Percentiles rank a stretch among this genome's conserved stretches.
These are phyloP conservation scores for Aspergillus neoniger DNA, from an alignment of 2,329 filamentous ascomycete genomes.

Conservation along the genomic window DNA sequence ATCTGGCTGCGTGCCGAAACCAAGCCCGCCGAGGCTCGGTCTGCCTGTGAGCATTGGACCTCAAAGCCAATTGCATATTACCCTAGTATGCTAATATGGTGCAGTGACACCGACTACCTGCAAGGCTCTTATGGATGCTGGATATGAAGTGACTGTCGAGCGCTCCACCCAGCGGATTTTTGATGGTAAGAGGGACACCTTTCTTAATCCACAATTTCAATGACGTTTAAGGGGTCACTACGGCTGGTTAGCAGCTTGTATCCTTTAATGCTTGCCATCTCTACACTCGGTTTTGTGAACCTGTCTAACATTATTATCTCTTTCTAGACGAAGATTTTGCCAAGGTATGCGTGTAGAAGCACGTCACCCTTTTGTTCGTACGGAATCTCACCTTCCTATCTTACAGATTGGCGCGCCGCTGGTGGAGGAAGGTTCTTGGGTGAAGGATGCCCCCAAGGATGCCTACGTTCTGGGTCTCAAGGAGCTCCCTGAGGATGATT, in stretches of 20 bases:
- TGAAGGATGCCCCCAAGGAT: conserved; percentile 63
- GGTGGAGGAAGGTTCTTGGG: conserved; percentile 68
- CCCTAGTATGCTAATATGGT: background rate
- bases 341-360: conserved; percentile 29
- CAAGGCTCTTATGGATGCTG: conserved; percentile 66
- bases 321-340: conserved; percentile 38
- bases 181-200: conserved; percentile 35
- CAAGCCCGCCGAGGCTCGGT: conserved; percentile 60
- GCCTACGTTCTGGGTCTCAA: conserved; percentile 76
- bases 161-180: conserved; percentile 66
- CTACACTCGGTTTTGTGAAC: background rate
- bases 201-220: no score
- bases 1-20: conserved; percentile 62
- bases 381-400: background rate
- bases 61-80: conserved; percentile 13
- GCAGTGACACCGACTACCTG: conserved; percentile 54
- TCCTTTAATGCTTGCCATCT: background rate
- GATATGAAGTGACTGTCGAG: conserved; percentile 70
- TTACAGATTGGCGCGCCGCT: conserved; percentile 62
- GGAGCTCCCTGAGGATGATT: conserved; percentile 71
- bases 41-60: conserved; percentile 41
- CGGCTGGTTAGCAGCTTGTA: background rate
- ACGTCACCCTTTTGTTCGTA: background rate
- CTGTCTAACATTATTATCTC: background rate
- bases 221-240: no score